Base-by-base conservation (phyloP, 169 alveolate species). In the Cryptosporidium tyzzeri region DNA sequence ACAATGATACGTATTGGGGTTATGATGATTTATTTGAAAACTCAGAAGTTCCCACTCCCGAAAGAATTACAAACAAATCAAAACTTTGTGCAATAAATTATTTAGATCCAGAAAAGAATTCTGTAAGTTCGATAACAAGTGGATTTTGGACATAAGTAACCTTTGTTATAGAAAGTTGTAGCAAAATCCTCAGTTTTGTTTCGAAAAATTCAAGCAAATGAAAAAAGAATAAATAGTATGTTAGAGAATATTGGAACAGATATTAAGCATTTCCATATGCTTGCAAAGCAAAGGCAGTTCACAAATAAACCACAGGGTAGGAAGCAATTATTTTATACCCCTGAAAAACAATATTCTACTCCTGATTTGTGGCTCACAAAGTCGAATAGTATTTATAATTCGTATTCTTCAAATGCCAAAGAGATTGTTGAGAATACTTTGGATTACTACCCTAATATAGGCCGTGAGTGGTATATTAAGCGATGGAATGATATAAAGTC, bases 301-400 rank as follows among this genome's bases (percentile, higher is more conserved):
- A 80, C 89, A 8, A 62, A 59, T 29, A 80, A 80, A 23, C 89
- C 89, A 14, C 89, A 80, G 26, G 89, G 89, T 21, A 80, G 89
- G 62, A 80, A 80, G 45, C 89, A 80, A 26, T 58, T 80, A 39
- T 80, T 80, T 62, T 80, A 80, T 45, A 80, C 89, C 1, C 89
- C 89, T 1, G 89, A 62, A 26, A 80, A 80, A 45, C 73, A 62
- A 33, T 80, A 80, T 53, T 35, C 45, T 10, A 80, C 89, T 5
- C 89, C 89, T 2, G 89, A 80, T 48, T 80, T 80, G 37, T 80
- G 89, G 89, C 75, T 80, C 4, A 62, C 75, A 35, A 80, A 80
- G 33, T 65, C 89, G n/a, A 67, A 65, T 16, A 65, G 48, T 41
- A 80, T 80, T 31, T 80, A 80, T 39, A 65, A 80, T 21, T 80